Conservation (phyloP, 495 filamentous ascomycete genomes). For the Lepidopterella palustris region DNA sequence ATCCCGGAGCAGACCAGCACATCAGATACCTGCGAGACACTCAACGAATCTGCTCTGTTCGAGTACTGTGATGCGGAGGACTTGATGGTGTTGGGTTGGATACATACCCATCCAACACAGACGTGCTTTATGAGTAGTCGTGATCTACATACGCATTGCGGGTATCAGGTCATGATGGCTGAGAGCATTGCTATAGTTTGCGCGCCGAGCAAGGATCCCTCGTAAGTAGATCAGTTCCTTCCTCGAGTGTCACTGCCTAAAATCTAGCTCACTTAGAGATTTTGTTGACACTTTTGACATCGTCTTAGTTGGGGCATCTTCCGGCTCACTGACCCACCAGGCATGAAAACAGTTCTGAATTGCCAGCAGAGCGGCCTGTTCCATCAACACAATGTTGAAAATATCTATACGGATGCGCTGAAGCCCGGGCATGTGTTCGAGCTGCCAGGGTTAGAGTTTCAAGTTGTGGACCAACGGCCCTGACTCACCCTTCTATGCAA, state of each 20-base stretch:
- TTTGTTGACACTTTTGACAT: slow-evolving; percentile 2
- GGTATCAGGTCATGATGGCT: slow-evolving; percentile 88
- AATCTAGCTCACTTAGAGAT: too few species aligned
- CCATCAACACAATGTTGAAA: slow-evolving; percentile 64
- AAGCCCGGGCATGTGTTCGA: slow-evolving; percentile 83
- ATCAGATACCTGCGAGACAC: slow-evolving; percentile 86
- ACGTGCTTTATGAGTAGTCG: slow-evolving; percentile 96
- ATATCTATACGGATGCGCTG: slow-evolving; percentile 80
- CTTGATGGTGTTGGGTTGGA: slow-evolving; percentile 89
- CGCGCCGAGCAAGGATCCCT: slow-evolving; percentile 71
- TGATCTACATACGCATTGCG: slow-evolving; percentile 86
- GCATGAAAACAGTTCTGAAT: slow-evolving; percentile 67
- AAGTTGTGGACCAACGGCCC: slow-evolving; percentile 67
- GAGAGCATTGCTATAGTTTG: slow-evolving; percentile 97
- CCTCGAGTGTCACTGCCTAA: neutral
- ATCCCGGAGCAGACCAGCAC: slow-evolving; percentile 89
- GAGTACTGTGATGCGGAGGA: slow-evolving; percentile 84
- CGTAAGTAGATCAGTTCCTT: slow-evolving; percentile 45
- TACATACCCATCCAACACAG: slow-evolving; percentile 94
- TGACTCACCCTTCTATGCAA: too few species aligned
- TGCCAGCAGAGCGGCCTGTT: slow-evolving; percentile 74
- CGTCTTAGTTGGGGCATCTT: slow-evolving; percentile 77
- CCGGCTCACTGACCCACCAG: slow-evolving; percentile 86
- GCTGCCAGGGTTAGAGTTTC: slow-evolving; percentile 62
- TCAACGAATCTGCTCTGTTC: slow-evolving; percentile 74